phyloP scores from a whole-genome alignment of 495 filamentous ascomycete genomes.

The Mytilinidion resinicola region DNA sequence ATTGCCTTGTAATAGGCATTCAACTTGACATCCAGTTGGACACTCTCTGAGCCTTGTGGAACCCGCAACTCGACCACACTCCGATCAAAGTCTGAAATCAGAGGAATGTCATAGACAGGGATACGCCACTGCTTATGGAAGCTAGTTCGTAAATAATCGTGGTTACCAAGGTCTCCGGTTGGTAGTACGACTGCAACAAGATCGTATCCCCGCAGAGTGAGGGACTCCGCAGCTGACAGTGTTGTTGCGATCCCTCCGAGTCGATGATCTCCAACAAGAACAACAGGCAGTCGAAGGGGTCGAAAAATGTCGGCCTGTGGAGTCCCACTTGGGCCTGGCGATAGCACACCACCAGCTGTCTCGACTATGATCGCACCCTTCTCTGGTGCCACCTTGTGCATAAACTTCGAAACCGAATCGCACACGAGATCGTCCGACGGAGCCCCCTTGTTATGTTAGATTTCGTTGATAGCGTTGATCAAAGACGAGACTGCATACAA shows the following conservation, averaged over 20 bases:
- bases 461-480: no score
- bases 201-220: conserved; percentile 67
- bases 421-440: conserved; percentile 46
- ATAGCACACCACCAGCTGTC: conserved; percentile 72
- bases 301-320: conserved; percentile 70
- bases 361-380: conserved; percentile 54
- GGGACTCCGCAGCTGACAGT: conserved; percentile 68
- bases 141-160: conserved; percentile 55
- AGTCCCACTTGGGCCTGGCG: conserved; percentile 64
- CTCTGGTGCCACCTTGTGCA: conserved; percentile 20
- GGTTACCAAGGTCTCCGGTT: conserved; percentile 59
- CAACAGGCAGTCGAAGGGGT: conserved; percentile 61
- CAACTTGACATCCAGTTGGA: no score
- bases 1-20: no score
- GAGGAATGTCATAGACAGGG: conserved; percentile 8
- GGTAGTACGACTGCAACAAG: conserved; percentile 59
- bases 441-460: conserved; percentile 22
- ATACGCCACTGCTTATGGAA: conserved; percentile 49
- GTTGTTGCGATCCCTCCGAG: conserved; percentile 70
- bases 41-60: no score
- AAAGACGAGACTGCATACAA: no score
- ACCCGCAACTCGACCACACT: no score
- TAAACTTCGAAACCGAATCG: conserved; percentile 31
- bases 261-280: conserved; percentile 63
- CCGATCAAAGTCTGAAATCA: conserved; percentile 9